These are phyloP conservation scores for Neoconidiobolus thromboides DNA, from an alignment of 371 early-diverging fungal species.

Conservation along the genomic window DNA sequence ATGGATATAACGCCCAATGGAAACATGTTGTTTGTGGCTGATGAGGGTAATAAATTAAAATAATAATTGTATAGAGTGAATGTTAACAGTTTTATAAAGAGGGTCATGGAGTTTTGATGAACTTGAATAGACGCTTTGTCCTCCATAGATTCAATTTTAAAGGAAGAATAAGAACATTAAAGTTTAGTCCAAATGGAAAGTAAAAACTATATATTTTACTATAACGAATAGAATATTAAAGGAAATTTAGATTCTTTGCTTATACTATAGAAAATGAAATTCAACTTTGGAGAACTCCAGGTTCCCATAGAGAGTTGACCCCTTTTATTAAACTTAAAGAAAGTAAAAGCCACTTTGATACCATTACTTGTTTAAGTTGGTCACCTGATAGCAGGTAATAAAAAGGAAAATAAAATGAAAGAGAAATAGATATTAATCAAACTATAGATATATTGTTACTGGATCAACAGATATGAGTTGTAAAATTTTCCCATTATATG, in stretches of 20 bases:
- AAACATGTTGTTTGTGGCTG: conserved; percentile 66
- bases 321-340: conserved; percentile 69
- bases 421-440: neutral
- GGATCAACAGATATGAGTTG: conserved; percentile 83
- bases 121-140: conserved; percentile 59
- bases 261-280: conserved; percentile 65
- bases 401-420: neutral
- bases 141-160: conserved; percentile 82
- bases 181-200: conserved; percentile 63
- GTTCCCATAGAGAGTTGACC: conserved; percentile 70
- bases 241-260: conserved; percentile 44
- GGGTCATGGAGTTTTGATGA: conserved; percentile 73
- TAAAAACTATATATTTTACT: conserved; percentile 10
- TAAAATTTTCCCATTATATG: conserved; percentile 13
- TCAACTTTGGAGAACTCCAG: conserved; percentile 90
- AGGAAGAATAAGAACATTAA: conserved; percentile 46
- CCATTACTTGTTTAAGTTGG: conserved; percentile 71
- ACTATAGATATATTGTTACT: conserved; percentile 46
- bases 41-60: conserved; percentile 41
- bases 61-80: neutral
- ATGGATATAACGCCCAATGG: conserved; percentile 84
- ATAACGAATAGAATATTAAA: neutral
- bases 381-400: conserved; percentile 47
- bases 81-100: conserved; percentile 22
- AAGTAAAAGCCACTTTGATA: conserved; percentile 76